Percentiles rank a stretch among this genome's conserved stretches.
Evolutionary conservation across 1,139 yeast species (phyloP).

Genomic region (Yarrowia galli): DNA sequence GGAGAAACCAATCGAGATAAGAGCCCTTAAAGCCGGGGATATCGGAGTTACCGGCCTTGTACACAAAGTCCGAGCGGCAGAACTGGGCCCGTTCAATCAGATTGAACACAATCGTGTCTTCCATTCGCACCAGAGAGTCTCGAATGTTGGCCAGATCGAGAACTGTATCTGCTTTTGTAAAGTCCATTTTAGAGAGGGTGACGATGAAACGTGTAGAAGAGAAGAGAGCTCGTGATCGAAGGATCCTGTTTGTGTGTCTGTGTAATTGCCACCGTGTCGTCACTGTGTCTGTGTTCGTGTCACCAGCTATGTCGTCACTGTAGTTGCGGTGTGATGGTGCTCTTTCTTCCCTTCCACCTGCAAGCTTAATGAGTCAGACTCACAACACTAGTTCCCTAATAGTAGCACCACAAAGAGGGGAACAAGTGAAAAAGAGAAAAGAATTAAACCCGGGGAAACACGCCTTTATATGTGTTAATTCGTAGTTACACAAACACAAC

Average conservation of each 20-base stretch:
- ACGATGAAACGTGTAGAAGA: too few relatives aligned
- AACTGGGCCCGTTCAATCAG: slow-evolving; percentile 94
- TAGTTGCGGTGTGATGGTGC: too few relatives aligned
- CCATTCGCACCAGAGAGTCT: slow-evolving; percentile 87
- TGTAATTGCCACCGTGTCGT: too few relatives aligned
- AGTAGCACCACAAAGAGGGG: too few relatives aligned
- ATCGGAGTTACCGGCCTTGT: slow-evolving; percentile 62
- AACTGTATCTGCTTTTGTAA: slow-evolving; percentile 82
- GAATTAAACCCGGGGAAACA: not conserved
- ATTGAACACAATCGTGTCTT: slow-evolving; percentile 91
- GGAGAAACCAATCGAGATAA: slow-evolving; percentile 83
- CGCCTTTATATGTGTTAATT: too few relatives aligned
- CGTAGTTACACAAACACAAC: not conserved
- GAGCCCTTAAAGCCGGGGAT: slow-evolving; percentile 79
- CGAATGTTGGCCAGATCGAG: slow-evolving; percentile 83
- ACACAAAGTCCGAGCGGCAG: slow-evolving; percentile 75
- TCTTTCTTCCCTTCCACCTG: too few relatives aligned
- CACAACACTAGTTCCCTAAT: too few relatives aligned
- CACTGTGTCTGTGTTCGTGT: too few relatives aligned
- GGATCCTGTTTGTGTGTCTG: too few relatives aligned
- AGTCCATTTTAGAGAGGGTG: slow-evolving; percentile 90
- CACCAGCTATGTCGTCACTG: too few relatives aligned
- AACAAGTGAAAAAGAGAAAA: not conserved
- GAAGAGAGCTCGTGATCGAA: too few relatives aligned
- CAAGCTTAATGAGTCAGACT: slow-evolving; percentile 10